These are phyloP conservation scores for Botrytis fabae DNA, from an alignment of 2,329 filamentous ascomycete genomes.

Conservation along the genomic window DNA sequence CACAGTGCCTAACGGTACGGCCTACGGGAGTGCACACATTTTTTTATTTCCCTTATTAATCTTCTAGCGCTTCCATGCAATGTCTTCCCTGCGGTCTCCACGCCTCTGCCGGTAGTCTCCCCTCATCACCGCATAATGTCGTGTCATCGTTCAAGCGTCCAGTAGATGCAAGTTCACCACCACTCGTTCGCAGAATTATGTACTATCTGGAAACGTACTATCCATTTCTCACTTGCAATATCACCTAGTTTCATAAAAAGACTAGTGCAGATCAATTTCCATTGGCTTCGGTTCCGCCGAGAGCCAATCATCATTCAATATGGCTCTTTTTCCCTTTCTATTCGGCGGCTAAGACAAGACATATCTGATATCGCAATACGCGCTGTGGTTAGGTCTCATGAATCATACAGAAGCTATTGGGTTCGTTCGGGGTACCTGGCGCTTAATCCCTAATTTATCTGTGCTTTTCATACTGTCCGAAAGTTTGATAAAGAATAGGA, in stretches of 20 bases:
- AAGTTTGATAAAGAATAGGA: neutral
- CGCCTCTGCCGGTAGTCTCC: constrained; percentile 21
- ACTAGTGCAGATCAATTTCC: neutral
- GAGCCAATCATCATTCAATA: constrained; percentile 18
- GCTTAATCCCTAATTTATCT: constrained; percentile 11
- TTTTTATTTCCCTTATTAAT: constrained; percentile 17
- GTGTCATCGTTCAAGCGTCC: constrained; percentile 18
- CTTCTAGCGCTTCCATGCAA: constrained; percentile 24
- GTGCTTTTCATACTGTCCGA: constrained; percentile 7
- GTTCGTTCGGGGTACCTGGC: constrained; percentile 22
- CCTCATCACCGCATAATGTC: constrained; percentile 21
- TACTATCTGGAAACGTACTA: constrained; percentile 8
- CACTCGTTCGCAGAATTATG: constrained; percentile 22
- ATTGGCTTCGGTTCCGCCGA: neutral
- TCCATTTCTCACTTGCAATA: constrained; percentile 8
- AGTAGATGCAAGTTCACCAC: constrained; percentile 10
- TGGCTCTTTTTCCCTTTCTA: neutral
- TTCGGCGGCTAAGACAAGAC: constrained; percentile 16
- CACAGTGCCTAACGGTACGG: neutral
- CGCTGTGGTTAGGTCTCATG: constrained; percentile 14
- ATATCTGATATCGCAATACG: constrained; percentile 8
- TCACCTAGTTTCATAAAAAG: neutral
- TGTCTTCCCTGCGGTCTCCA: constrained; percentile 10
- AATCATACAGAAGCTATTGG: neutral
- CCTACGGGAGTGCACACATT: constrained; percentile 8